Conservation (phyloP, 495 filamentous ascomycete genomes). For the Elasticomyces elasticus region DNA sequence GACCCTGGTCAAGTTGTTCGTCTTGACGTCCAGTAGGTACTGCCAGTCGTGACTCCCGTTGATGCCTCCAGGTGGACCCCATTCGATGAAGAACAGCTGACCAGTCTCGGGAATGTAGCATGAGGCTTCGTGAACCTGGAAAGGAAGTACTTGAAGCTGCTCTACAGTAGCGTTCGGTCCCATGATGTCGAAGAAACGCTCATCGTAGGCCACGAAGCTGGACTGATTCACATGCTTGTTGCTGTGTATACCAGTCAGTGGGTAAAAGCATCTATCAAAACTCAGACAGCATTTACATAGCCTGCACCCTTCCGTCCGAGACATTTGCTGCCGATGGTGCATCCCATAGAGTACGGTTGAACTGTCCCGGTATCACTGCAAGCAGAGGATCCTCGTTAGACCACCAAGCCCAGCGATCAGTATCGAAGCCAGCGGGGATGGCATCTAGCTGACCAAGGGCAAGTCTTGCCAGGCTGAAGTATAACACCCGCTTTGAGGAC, state of each 20-base stretch:
- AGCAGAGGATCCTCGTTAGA: not conserved
- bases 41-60: not conserved
- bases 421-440: not conserved
- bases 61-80: not conserved
- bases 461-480: too few species aligned
- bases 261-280: too few species aligned
- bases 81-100: not conserved
- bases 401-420: not conserved
- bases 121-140: not conserved
- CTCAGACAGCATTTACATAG: too few species aligned
- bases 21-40: not conserved
- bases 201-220: not conserved
- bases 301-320: not conserved
- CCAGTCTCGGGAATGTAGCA: not conserved
- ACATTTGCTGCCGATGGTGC: not conserved
- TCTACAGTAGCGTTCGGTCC: not conserved
- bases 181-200: not conserved
- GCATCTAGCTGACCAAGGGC: not conserved
- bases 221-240: not conserved
- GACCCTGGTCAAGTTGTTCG: not conserved
- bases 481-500: too few species aligned
- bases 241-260: too few species aligned
- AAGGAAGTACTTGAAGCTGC: not conserved
- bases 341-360: not conserved
- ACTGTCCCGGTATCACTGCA: not conserved